Percentiles rank a stretch among this genome's conserved stretches.
phyloP scores from a whole-genome alignment of 2,329 filamentous ascomycete species.

The Keithomyces neogunnii region DNA sequence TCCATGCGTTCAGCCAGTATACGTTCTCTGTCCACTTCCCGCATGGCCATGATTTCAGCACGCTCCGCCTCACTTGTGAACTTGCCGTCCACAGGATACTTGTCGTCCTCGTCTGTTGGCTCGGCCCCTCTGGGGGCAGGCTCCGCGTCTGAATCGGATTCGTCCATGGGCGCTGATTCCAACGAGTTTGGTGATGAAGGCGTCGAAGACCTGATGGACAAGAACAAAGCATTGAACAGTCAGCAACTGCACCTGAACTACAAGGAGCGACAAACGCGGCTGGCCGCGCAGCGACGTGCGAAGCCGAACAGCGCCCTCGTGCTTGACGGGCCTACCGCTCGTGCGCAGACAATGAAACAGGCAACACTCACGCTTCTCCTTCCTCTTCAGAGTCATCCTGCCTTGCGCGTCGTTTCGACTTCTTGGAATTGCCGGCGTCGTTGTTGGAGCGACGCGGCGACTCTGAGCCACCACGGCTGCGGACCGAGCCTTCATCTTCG shows the following conservation, averaged over 20 bases:
- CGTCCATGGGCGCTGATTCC: slow-evolving; percentile 81
- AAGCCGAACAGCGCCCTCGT: neutral
- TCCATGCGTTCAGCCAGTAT: slow-evolving; percentile 81
- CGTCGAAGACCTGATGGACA: slow-evolving; percentile 51
- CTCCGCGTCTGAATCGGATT: slow-evolving; percentile 61
- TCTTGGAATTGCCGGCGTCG: slow-evolving; percentile 30
- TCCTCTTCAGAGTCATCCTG: slow-evolving; percentile 54
- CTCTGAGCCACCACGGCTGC: slow-evolving; percentile 46
- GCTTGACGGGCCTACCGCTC: neutral
- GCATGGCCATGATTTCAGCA: slow-evolving; percentile 71
- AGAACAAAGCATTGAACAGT: neutral
- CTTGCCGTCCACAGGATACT: slow-evolving; percentile 83
- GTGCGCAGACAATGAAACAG: neutral
- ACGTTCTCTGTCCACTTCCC: slow-evolving; percentile 85
- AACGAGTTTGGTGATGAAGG: slow-evolving; percentile 66
- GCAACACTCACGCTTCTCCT: slow-evolving; percentile 33
- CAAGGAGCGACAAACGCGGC: neutral
- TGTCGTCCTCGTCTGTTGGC: slow-evolving; percentile 47
- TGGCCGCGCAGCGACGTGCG: neutral
- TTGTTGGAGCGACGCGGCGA: slow-evolving; percentile 36
- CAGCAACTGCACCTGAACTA: slow-evolving; percentile 6
- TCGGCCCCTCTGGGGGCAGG: slow-evolving; percentile 27
- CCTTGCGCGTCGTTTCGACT: slow-evolving; percentile 38
- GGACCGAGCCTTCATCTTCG: slow-evolving; percentile 47
- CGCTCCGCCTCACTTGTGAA: slow-evolving; percentile 69